Conservation (phyloP, 208 protist genomes). For the Trypanosoma avium region DNA sequence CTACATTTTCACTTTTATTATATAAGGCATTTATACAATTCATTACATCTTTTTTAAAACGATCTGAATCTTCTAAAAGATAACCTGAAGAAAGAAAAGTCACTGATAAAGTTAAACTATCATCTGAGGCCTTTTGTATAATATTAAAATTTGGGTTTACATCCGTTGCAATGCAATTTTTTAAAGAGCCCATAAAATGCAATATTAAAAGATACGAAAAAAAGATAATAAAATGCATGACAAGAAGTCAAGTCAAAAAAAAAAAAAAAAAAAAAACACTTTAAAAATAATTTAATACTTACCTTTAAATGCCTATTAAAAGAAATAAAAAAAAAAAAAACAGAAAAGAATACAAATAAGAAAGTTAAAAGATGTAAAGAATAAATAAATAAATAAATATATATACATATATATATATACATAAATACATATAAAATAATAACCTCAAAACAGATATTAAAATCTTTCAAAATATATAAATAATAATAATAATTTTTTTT, state of each 20-base stretch:
- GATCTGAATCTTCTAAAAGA: conserved; percentile 9
- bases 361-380: neutral
- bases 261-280: conserved; percentile 4
- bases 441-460: conserved; percentile 6
- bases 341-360: neutral
- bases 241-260: no score
- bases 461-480: conserved; percentile 15
- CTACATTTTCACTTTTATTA: conserved; percentile 40
- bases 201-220: conserved; percentile 8
- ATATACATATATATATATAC: conserved; percentile 22
- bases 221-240: conserved; percentile 10
- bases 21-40: conserved; percentile 32
- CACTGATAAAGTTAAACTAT: conserved; percentile 40
- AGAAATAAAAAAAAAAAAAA: neutral
- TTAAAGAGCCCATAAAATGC: neutral
- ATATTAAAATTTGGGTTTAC: neutral
- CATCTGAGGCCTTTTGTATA: conserved; percentile 30
- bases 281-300: conserved; percentile 5
- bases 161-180: neutral
- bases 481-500: conserved; percentile 1
- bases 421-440: conserved; percentile 18
- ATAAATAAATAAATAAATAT: conserved; percentile 5
- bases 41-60: conserved; percentile 48
- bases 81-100: conserved; percentile 72
- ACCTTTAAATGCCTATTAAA: no score